Base-by-base conservation (phyloP, 768 basidiomycete genomes). In the Pholiota microspora region DNA sequence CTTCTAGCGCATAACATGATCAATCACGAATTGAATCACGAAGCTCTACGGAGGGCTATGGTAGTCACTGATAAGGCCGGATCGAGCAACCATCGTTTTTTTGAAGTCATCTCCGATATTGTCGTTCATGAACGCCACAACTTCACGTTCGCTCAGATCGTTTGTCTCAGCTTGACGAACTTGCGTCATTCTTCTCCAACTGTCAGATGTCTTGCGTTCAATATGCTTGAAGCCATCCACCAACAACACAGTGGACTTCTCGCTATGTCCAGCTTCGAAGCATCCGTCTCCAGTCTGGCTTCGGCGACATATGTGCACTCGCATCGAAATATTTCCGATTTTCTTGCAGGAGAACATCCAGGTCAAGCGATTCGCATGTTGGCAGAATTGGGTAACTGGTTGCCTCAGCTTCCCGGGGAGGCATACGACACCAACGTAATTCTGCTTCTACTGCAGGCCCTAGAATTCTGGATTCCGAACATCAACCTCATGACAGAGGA, bases 391-490 rank as follows among this genome's bases (percentile, higher is more conserved):
- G 80, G 88, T 0, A 74, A 78, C 16, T 85, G 92, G 71, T 77
- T 95, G n/a, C 81, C 85, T 29, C 82, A 82, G 51, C 69, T 92
- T 21, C 79, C 82, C 7, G 75, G 75, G 24, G 70, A 75, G 21
- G 73, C 76, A 59, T 65, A 80, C 62, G 71, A 77, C 58, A 74
- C 73, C 9, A 76, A 72, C 55, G 65, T 76, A 23, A 71, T 75
- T 8, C 69, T 89, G 42, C 72, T 89, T 8, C 75, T 94, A 36
- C 73, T 98, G 2, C 86, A 89, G 67, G 84, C 87, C 63, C 68
- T 97, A 53, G 89, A 92, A 64, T 82, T 84, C 58, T 98, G 95
- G 94, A 79, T 92, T 31, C 77, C 84, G 8, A 83, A 84, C 62
- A 81, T 95, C 65, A 80, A 86, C 54, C 77, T 94, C 18, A 80